Percentiles rank a stretch among this genome's conserved stretches.
phyloP scores from a whole-genome alignment of 1,139 yeast genomes.

The Zygotorulaspora mrakii region DNA sequence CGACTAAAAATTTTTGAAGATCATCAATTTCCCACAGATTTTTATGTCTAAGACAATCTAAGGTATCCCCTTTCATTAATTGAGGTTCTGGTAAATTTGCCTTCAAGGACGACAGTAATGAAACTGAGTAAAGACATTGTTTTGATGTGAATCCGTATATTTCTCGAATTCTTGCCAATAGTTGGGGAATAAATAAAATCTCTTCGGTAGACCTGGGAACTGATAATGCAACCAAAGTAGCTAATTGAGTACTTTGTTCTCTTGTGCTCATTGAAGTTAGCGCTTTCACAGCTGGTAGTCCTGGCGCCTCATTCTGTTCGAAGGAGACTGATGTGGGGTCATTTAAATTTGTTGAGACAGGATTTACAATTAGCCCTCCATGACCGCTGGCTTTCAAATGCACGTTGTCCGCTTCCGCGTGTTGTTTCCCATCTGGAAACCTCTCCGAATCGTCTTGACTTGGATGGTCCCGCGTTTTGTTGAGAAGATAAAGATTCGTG shows the following conservation, averaged over 20 bases:
- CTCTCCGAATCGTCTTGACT: background rate
- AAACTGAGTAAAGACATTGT: conserved; percentile 64
- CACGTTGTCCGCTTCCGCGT: no score
- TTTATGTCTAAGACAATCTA: conserved; percentile 17
- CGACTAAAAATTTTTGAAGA: conserved; percentile 23
- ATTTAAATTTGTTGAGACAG: conserved; percentile 29
- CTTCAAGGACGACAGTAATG: conserved; percentile 64
- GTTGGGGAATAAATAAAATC: conserved; percentile 66
- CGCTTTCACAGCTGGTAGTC: conserved; percentile 65
- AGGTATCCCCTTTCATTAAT: conserved; percentile 49
- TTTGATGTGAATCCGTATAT: conserved; percentile 67
- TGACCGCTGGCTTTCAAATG: no score
- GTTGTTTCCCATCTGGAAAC: background rate
- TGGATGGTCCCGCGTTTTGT: conserved; percentile 18
- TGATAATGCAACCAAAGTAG: conserved; percentile 66
- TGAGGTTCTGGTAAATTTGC: conserved; percentile 55
- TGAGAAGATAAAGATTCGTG: conserved; percentile 34
- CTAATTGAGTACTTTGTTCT: conserved; percentile 49
- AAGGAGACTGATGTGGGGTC: conserved; percentile 38
- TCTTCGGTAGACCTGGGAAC: conserved; percentile 77
- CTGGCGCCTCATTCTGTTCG: conserved; percentile 69
- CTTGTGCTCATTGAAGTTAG: conserved; percentile 47
- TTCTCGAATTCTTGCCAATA: conserved; percentile 63
- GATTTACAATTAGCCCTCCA: conserved; percentile 44
- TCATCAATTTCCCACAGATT: conserved; percentile 33